Conservation (phyloP, 1,284 basidiomycete species). For the Quambalaria eucalypti region DNA sequence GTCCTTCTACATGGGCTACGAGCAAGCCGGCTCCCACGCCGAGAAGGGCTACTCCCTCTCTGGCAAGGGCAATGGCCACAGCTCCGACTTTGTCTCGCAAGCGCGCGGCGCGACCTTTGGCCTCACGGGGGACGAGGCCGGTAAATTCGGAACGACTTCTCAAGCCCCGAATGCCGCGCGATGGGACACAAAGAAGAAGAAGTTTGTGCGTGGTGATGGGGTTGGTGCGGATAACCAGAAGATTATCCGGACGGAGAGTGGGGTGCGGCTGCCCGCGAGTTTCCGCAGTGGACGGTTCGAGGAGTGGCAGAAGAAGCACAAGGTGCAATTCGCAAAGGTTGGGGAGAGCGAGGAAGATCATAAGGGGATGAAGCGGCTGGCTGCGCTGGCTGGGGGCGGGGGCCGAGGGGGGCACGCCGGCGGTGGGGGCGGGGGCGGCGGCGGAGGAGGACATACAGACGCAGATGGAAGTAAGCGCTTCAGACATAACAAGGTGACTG, state of each 20-base stretch:
- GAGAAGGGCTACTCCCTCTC: constrained; percentile 60
- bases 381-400: constrained; percentile 7
- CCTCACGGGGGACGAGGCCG: constrained; percentile 68
- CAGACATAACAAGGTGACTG: constrained; percentile 28
- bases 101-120: constrained; percentile 73
- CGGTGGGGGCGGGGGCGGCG: constrained; percentile 58
- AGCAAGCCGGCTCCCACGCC: constrained; percentile 71
- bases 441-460: constrained; percentile 17
- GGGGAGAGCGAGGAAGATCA: constrained; percentile 61
- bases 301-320: constrained; percentile 79
- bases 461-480: constrained; percentile 9
- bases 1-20: constrained; percentile 83
- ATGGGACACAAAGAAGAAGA: constrained; percentile 97
- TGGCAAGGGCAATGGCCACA: constrained; percentile 55
- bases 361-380: constrained; percentile 6
- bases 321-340: constrained; percentile 63
- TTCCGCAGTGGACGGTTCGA: constrained; percentile 90
- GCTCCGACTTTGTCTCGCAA: constrained; percentile 63
- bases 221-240: constrained; percentile 86
- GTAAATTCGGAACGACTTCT: constrained; percentile 35
- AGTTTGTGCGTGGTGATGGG: constrained; percentile 76
- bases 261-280: constrained; percentile 79
- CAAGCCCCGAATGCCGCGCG: constrained; percentile 53
- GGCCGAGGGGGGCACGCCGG: constrained; percentile 49
- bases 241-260: constrained; percentile 85